These are phyloP conservation scores for Hyphodiscus hymeniophilus DNA, from an alignment of 495 filamentous ascomycete species.

Conservation along the genomic window DNA sequence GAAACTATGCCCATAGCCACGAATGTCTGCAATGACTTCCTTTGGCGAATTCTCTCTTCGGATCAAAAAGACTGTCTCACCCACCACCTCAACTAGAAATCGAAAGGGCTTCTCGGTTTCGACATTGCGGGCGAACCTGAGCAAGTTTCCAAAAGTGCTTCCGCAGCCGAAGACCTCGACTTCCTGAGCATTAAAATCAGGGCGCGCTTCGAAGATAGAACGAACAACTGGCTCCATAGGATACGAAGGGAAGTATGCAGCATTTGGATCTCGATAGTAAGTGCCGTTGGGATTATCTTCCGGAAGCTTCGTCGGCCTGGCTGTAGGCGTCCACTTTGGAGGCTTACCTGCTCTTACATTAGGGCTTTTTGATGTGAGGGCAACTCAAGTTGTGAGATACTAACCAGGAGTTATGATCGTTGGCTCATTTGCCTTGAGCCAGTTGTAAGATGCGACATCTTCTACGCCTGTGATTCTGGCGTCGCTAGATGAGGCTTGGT, in stretches of 20 bases:
- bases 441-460: slow-evolving; percentile 49
- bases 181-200: slow-evolving; percentile 27
- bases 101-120: slow-evolving; percentile 38
- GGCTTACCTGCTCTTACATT: slow-evolving; percentile 45
- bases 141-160: slow-evolving; percentile 49
- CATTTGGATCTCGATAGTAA: slow-evolving; percentile 56
- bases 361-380: neutral
- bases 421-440: slow-evolving; percentile 30
- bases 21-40: slow-evolving; percentile 39
- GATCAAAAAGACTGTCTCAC: slow-evolving; percentile 53
- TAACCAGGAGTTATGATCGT: slow-evolving; percentile 33
- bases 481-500: neutral
- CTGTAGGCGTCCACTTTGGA: slow-evolving; percentile 27
- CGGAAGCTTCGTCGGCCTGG: slow-evolving; percentile 26
- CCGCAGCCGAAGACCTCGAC: slow-evolving; percentile 56
- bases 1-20: slow-evolving; percentile 58
- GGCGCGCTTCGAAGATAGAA: slow-evolving; percentile 30
- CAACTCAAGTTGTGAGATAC: neutral
- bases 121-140: slow-evolving; percentile 13
- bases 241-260: slow-evolving; percentile 44
- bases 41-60: slow-evolving; percentile 49
- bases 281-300: slow-evolving; percentile 37
- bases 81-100: slow-evolving; percentile 50
- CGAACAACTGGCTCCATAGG: slow-evolving; percentile 52
- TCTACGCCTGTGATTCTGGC: slow-evolving; percentile 24